Conservation (phyloP, 306 rosid genomes). For the Lotus japonicus region DNA sequence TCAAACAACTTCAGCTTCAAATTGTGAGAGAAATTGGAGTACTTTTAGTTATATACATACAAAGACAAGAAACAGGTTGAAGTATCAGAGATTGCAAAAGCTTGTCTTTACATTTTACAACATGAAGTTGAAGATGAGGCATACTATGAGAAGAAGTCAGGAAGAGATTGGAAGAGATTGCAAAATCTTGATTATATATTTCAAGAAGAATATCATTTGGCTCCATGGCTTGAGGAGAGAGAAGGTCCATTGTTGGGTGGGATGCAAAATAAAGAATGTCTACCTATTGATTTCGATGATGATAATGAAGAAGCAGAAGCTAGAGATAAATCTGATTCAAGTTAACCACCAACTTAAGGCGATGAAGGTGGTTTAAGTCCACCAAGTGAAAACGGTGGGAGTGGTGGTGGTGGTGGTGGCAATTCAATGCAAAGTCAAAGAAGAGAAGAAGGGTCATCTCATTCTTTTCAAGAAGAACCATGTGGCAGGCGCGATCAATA, state of each 20-base stretch:
- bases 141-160: too few relatives aligned
- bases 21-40: too few relatives aligned
- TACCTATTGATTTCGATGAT: background rate
- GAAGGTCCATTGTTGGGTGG: background rate
- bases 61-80: too few relatives aligned
- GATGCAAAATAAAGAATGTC: background rate
- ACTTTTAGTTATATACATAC: too few relatives aligned
- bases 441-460: background rate
- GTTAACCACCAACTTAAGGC: background rate
- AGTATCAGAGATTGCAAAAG: too few relatives aligned
- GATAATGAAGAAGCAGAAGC: background rate
- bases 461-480: background rate
- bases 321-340: background rate
- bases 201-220: background rate
- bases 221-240: background rate
- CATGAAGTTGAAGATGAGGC: too few relatives aligned
- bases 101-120: too few relatives aligned
- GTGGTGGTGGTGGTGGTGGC: background rate
- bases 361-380: too few relatives aligned
- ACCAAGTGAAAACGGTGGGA: background rate
- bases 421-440: background rate
- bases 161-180: background rate
- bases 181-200: background rate
- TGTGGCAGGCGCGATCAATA: background rate
- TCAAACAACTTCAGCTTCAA: too few relatives aligned